Evolutionary conservation across 2,329 filamentous ascomycete genomes (phyloP).

Genomic region (Aspergillus candidus): DNA sequence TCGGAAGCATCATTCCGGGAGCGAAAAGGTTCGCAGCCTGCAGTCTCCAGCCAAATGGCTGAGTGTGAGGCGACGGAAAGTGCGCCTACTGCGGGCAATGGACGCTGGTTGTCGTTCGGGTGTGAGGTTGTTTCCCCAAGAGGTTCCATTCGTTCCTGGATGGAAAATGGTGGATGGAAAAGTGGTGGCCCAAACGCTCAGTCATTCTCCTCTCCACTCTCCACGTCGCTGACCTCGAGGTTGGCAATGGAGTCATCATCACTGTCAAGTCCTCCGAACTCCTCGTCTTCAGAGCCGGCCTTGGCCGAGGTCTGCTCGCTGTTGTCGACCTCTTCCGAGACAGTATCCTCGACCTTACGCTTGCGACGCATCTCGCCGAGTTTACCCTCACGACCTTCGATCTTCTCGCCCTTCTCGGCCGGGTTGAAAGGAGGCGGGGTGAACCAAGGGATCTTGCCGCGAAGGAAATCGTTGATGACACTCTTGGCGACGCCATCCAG

Average conservation of each 20-base stretch:
- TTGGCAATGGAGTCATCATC: conserved; percentile 39
- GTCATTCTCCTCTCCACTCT: conserved; percentile 40
- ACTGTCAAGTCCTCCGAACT: conserved; percentile 34
- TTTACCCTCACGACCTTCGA: conserved; percentile 69
- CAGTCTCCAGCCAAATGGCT: conserved; percentile 3
- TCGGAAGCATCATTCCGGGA: background rate
- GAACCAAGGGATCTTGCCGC: conserved; percentile 96
- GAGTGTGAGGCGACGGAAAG: conserved; percentile 4
- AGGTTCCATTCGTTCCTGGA: too few species aligned
- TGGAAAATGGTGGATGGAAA: background rate
- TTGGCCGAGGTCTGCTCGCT: conserved; percentile 24
- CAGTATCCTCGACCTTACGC: conserved; percentile 63
- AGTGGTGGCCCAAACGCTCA: conserved; percentile 12
- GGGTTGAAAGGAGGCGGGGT: conserved; percentile 64
- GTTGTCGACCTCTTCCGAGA: conserved; percentile 29
- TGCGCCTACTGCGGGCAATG: background rate
- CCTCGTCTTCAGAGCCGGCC: conserved; percentile 29
- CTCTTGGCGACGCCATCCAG: conserved; percentile 93
- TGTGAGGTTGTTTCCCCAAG: background rate
- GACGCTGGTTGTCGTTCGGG: background rate
- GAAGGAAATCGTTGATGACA: conserved; percentile 91
- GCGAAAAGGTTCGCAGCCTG: conserved; percentile 1
- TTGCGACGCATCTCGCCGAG: conserved; percentile 77
- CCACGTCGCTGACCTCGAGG: conserved; percentile 38
- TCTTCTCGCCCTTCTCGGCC: conserved; percentile 45